phyloP scores from a whole-genome alignment of 2,329 filamentous ascomycete species.

The Beauveria varroae region DNA sequence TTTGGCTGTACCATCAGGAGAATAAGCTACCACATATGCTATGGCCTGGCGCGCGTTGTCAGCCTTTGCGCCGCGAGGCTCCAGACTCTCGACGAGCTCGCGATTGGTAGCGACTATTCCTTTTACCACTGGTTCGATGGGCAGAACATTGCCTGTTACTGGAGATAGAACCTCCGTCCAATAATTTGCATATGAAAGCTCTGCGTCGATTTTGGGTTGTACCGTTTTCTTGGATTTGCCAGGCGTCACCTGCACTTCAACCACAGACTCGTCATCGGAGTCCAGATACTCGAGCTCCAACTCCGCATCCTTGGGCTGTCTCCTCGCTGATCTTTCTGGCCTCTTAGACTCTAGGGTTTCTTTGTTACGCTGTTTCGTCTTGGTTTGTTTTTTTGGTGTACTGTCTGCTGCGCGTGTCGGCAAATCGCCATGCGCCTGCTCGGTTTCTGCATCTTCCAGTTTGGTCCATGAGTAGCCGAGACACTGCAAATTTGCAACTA shows the following conservation, averaged over 20 bases:
- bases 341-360: constrained; percentile 14
- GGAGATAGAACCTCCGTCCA: constrained; percentile 89
- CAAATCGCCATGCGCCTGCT: constrained; percentile 19
- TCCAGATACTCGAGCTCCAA: constrained; percentile 32
- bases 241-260: constrained; percentile 43
- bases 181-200: constrained; percentile 79
- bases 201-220: constrained; percentile 57
- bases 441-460: constrained; percentile 63
- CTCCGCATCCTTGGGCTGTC: constrained; percentile 36
- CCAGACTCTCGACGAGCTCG: constrained; percentile 66
- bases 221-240: constrained; percentile 27
- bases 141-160: constrained; percentile 67
- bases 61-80: constrained; percentile 74
- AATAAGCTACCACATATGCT: constrained; percentile 79
- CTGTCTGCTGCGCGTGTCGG: constrained; percentile 16
- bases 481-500: constrained; percentile 80
- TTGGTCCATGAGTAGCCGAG: constrained; percentile 89
- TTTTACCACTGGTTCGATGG: constrained; percentile 69
- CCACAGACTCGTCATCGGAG: constrained; percentile 51
- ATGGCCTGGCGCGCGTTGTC: constrained; percentile 85
- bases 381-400: constrained; percentile 17
- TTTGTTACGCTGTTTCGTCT: constrained; percentile 4
- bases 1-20: constrained; percentile 79
- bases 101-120: constrained; percentile 62
- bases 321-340: constrained; percentile 9